Evolutionary conservation across 805 yeast genomes (phyloP).

Genomic region (Kluyveromyces aestuarii): DNA sequence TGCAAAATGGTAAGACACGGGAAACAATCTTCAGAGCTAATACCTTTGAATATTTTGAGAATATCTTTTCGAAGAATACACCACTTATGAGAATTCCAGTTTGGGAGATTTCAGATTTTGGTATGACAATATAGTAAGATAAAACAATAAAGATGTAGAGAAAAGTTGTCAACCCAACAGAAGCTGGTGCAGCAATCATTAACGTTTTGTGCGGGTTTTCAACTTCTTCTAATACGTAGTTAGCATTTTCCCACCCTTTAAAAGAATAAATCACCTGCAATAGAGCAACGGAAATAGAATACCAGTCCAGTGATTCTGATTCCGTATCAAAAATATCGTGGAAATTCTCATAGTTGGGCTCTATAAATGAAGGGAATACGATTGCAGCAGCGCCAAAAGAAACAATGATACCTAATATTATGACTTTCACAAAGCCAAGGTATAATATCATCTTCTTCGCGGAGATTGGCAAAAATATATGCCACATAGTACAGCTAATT

Average conservation of each 20-base stretch:
- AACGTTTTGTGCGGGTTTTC: constrained; percentile 47
- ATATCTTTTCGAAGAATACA: constrained; percentile 45
- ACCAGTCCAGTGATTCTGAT: constrained; percentile 34
- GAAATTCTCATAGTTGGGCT: constrained; percentile 1
- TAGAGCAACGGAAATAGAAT: constrained; percentile 46
- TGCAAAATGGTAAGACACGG: constrained; percentile 43
- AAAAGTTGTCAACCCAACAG: constrained; percentile 42
- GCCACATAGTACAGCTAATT: constrained; percentile 39
- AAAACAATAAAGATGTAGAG: constrained; percentile 49
- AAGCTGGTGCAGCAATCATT: constrained; percentile 52
- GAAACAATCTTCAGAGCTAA: constrained; percentile 33
- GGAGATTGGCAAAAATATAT: constrained; percentile 38
- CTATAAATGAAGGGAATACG: constrained; percentile 7
- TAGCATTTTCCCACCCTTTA: constrained; percentile 66
- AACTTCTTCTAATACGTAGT: constrained; percentile 51
- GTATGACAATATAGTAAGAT: constrained; percentile 41
- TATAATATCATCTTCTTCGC: constrained; percentile 45
- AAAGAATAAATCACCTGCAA: constrained; percentile 54
- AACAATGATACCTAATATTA: constrained; percentile 42
- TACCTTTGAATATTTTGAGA: constrained; percentile 34
- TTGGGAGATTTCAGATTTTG: constrained; percentile 36
- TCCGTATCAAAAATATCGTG: constrained; percentile 20
- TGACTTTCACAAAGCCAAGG: constrained; percentile 45
- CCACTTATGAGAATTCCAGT: constrained; percentile 63
- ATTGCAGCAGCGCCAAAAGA: constrained; percentile 36